phyloP scores from a whole-genome alignment of 2,329 filamentous ascomycete genomes.

The Geosmithia putterillii region DNA sequence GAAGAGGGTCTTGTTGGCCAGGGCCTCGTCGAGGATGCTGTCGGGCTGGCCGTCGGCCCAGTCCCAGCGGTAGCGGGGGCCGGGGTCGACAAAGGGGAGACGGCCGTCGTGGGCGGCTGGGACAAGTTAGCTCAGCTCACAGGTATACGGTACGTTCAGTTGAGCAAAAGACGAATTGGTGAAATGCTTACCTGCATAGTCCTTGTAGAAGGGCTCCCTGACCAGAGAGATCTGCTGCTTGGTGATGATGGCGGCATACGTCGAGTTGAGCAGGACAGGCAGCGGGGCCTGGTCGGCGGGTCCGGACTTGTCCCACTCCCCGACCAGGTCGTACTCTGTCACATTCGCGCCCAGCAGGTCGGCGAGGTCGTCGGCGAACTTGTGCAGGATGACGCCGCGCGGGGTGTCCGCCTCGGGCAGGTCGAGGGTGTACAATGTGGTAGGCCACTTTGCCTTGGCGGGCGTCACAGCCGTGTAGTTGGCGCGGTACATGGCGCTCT shows the following conservation, averaged over 20 bases:
- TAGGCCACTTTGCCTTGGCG: no score
- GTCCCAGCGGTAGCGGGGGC: slow-evolving; percentile 19
- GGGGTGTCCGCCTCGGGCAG: neutral
- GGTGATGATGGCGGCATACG: slow-evolving; percentile 13
- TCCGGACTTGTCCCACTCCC: neutral
- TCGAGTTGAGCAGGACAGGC: neutral
- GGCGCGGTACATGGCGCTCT: slow-evolving; percentile 3
- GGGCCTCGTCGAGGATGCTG: slow-evolving; percentile 20
- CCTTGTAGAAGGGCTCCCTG: slow-evolving; percentile 22
- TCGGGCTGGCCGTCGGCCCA: slow-evolving; percentile 17
- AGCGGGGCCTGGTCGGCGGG: no score
- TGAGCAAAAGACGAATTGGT: no score
- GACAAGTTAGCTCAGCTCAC: no score
- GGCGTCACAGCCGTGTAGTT: neutral
- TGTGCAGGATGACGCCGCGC: neutral
- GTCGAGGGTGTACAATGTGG: no score
- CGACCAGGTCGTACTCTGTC: neutral
- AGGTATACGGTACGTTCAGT: no score
- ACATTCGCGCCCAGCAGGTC: neutral
- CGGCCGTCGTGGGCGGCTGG: slow-evolving; percentile 11
- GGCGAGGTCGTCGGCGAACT: neutral
- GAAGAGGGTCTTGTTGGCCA: slow-evolving; percentile 36
- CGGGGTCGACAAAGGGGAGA: slow-evolving; percentile 22
- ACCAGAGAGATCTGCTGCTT: slow-evolving; percentile 10
- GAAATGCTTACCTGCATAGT: slow-evolving; percentile 21